Base-by-base conservation (phyloP, 2,329 filamentous ascomycete genomes). In the Pestalotiopsis sp. region DNA sequence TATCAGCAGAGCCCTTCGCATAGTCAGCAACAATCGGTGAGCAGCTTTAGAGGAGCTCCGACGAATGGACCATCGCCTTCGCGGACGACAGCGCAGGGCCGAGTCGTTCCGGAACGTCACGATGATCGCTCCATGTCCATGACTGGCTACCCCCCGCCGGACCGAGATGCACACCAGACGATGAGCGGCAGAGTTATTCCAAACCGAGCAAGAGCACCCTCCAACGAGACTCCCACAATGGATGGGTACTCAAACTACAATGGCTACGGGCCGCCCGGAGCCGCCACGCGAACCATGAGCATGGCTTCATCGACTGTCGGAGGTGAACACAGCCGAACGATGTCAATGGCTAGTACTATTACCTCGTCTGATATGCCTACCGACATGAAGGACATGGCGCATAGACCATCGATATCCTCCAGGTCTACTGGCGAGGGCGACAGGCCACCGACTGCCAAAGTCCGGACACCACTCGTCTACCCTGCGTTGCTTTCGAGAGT, bases 81-180 rank as follows among this genome's bases (percentile, higher is more conserved):
- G 17, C 88, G 92, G 70, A 97, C 94, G 63, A 99, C 96, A 2
- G 93, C 95, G 9, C 95, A 98, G 79, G 96, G 96, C 40, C 89
- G 96, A 70, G 86, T 96, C 45, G 94, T 99, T 9, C 96, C 96
- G 1, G 95, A 98, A 78, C 90, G 95, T 66, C 92, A 95, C 70
- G 93, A 97, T 75, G 95, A 98, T 80, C 90, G 96, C 68, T 91
- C 96, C 71, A 98, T 98, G 96, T 97, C 95, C 60, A 92, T 99
- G 91, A 96, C 92, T 4, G 93, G 93, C 11, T 93, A 94, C 73
- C 87, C 91, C 3, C 86, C 91, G 3, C 85, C 92, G 66, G 93
- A 97, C 74, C 87, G 89, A 70, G 92, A 93, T 75, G 85, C 94
- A 59, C 92, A 96, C 79, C 95, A 98, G 80, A 98, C 95, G 5